phyloP scores from a whole-genome alignment of 2,329 filamentous ascomycete genomes.

The Aspergillus cejpii region DNA sequence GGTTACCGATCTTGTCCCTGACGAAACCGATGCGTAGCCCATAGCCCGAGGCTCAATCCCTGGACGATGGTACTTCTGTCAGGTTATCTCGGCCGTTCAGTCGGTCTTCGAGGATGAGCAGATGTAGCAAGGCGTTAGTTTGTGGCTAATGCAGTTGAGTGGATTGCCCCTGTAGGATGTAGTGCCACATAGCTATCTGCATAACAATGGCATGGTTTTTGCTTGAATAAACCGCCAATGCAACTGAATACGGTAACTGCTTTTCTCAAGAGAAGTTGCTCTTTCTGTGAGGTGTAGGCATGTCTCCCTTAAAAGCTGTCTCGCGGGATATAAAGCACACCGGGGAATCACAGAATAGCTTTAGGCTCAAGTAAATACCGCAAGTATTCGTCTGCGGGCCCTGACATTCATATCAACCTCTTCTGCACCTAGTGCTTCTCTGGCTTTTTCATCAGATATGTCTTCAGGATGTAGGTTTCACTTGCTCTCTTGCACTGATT shows the following conservation, averaged over 20 bases:
- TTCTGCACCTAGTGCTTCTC: conserved; percentile 3
- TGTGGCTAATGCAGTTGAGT: conserved; percentile 14
- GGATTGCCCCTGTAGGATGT: conserved; percentile 11
- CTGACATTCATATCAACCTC: conserved; percentile 3
- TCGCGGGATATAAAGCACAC: conserved; percentile 10
- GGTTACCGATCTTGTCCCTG: neutral
- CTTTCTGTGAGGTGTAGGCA: conserved; percentile 1
- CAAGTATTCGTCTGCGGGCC: conserved; percentile 14
- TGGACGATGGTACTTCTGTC: neutral
- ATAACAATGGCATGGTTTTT: conserved; percentile 13
- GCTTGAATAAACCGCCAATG: conserved; percentile 4
- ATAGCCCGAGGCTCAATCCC: neutral
- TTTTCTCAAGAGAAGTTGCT: conserved; percentile 1
- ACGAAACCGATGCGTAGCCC: neutral
- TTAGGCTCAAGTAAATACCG: conserved; percentile 6
- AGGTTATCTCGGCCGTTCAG: neutral
- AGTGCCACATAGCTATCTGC: conserved; percentile 14
- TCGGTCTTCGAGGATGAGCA: conserved; percentile 10
- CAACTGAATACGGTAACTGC: conserved; percentile 9
- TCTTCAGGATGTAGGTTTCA: conserved; percentile 11
- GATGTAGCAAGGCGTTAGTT: conserved; percentile 16
- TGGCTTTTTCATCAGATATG: conserved; percentile 5
- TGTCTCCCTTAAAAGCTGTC: neutral
- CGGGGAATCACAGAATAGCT: conserved; percentile 4
- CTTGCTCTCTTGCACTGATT: conserved; percentile 8